A percentile compares a stretch with the other conserved stretches of the same genome.
Conservation (phyloP, 257 asterid species). For the Galeopsis tetrahit region DNA sequence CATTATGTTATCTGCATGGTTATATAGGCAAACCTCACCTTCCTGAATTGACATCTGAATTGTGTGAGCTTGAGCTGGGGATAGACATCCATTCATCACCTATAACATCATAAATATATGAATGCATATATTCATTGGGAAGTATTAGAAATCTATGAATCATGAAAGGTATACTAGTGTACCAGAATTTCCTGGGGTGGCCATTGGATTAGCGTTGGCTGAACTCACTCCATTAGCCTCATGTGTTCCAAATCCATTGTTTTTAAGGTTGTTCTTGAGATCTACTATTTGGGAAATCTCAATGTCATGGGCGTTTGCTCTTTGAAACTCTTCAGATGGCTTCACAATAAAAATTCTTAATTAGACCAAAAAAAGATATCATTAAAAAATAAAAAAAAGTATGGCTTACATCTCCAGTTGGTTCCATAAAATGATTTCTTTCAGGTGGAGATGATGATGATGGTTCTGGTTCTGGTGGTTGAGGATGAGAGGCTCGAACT, state of each 20-base stretch:
- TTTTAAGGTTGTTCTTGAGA: conserved; percentile 48
- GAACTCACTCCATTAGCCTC: conserved; percentile 48
- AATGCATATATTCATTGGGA: conserved; percentile 23
- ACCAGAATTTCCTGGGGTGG: conserved; percentile 81
- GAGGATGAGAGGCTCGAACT: conserved; percentile 59
- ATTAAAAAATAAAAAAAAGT: background rate
- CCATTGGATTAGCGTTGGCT: conserved; percentile 48
- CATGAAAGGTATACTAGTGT: conserved; percentile 23
- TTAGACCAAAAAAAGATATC: conserved; percentile 34
- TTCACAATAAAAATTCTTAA: conserved; percentile 60
- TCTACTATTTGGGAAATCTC: conserved; percentile 50
- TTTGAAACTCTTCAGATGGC: conserved; percentile 37
- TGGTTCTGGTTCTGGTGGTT: conserved; percentile 57
- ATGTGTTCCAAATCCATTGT: conserved; percentile 32
- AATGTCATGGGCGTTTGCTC: background rate
- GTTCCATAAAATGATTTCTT: conserved; percentile 45
- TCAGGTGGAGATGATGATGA: conserved; percentile 69
- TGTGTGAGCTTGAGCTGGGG: conserved; percentile 85
- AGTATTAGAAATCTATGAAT: background rate
- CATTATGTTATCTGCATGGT: background rate
- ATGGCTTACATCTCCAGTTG: conserved; percentile 58
- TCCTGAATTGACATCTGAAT: conserved; percentile 64
- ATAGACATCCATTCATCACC: conserved; percentile 69
- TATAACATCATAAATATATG: conserved; percentile 29
- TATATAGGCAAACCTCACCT: conserved; percentile 49